Evolutionary conservation across 768 basidiomycete species (phyloP).

Genomic region (Hebeloma cylindrosporum): DNA sequence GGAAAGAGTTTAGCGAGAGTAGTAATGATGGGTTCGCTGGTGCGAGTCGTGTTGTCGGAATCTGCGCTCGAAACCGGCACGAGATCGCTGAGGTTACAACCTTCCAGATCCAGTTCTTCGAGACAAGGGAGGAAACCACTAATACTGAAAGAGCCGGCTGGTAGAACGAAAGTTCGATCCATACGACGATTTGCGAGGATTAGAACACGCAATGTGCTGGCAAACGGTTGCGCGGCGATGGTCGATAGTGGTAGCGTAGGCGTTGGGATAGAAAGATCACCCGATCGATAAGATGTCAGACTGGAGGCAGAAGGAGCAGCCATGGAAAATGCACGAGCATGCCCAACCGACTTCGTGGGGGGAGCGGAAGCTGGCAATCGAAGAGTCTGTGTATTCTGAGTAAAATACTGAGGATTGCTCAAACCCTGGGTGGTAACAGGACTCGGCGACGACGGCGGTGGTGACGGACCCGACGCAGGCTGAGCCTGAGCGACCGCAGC

Average conservation of each 20-base stretch:
- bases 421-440: too few relatives aligned
- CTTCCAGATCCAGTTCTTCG: slow-evolving; percentile 75
- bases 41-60: slow-evolving; percentile 40
- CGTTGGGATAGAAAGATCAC: slow-evolving; percentile 58
- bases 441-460: slow-evolving; percentile 27
- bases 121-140: slow-evolving; percentile 55
- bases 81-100: slow-evolving; percentile 64
- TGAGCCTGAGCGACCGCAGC: slow-evolving; percentile 37
- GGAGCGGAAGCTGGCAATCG: slow-evolving; percentile 63
- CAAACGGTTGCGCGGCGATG: slow-evolving; percentile 60
- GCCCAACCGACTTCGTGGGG: slow-evolving; percentile 48
- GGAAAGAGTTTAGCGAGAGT: slow-evolving; percentile 70
- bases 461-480: slow-evolving; percentile 14
- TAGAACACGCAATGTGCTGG: slow-evolving; percentile 56
- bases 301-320: slow-evolving; percentile 31
- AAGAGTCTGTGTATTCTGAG: slow-evolving; percentile 53
- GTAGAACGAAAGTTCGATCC: slow-evolving; percentile 63
- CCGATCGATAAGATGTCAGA: slow-evolving; percentile 23
- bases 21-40: slow-evolving; percentile 55
- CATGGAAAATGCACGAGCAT: slow-evolving; percentile 64
- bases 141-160: slow-evolving; percentile 32
- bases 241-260: slow-evolving; percentile 67
- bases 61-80: slow-evolving; percentile 45
- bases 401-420: slow-evolving; percentile 60
- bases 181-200: slow-evolving; percentile 63